Evolutionary conservation across 306 rosid species (phyloP).

Genomic region (Chamaecrista fasciculata): DNA sequence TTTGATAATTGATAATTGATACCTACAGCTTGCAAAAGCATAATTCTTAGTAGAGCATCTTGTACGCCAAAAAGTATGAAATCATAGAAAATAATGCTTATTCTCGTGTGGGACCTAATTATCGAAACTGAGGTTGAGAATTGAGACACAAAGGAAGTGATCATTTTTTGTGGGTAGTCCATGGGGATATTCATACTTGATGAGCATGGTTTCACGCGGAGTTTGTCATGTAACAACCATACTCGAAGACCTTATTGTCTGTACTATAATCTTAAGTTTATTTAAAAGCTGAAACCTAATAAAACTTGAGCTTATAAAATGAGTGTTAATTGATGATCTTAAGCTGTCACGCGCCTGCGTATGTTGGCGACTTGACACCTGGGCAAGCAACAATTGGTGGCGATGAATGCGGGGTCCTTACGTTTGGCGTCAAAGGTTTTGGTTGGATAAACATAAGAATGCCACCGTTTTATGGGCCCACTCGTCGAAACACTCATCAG

Average conservation of each 20-base stretch:
- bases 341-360: conserved; percentile 2
- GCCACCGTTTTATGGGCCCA: neutral
- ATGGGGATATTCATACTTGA: neutral
- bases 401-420: conserved; percentile 45
- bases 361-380: neutral
- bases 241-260: neutral
- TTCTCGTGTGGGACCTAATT: neutral
- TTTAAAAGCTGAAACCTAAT: neutral
- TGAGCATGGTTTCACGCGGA: conserved; percentile 24
- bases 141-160: conserved; percentile 2
- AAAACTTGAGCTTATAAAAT: neutral
- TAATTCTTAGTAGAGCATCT: conserved; percentile 10
- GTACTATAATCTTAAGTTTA: neutral
- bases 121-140: neutral
- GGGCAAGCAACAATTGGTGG: conserved; percentile 35
- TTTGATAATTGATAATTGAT: conserved; percentile 21
- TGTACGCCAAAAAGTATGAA: neutral
- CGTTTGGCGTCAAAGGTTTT: conserved; percentile 35
- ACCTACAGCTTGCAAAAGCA: conserved; percentile 42
- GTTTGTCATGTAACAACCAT: neutral
- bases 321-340: neutral
- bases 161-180: conserved; percentile 7
- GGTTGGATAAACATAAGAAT: conserved; percentile 18
- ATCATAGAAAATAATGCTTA: neutral
- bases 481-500: neutral